A percentile compares a stretch with the other conserved stretches of the same genome.
Conservation (phyloP, 106 monocot genomes). For the Alisma plantagoaquatica region DNA sequence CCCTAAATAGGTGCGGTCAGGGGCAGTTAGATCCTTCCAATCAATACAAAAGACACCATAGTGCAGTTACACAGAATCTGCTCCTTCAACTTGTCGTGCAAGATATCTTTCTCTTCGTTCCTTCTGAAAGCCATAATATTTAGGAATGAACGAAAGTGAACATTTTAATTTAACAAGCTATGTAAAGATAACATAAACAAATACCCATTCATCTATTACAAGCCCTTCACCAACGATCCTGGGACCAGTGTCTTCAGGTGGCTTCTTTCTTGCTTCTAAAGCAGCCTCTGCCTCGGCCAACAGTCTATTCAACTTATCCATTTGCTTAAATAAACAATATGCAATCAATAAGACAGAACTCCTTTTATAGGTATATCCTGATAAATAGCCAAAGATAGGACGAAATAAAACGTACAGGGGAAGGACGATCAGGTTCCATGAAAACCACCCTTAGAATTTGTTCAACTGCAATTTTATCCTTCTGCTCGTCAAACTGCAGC, state of each 20-base stretch:
- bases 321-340: slow-evolving; percentile 57
- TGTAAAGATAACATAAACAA: background rate
- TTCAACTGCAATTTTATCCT: slow-evolving; percentile 82
- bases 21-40: too few relatives aligned
- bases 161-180: too few relatives aligned
- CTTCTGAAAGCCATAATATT: too few relatives aligned
- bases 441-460: slow-evolving; percentile 80
- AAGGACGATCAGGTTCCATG: slow-evolving; percentile 42
- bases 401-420: slow-evolving; percentile 34
- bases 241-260: slow-evolving; percentile 57
- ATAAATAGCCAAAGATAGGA: background rate
- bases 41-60: too few relatives aligned
- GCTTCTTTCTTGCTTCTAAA: slow-evolving; percentile 69
- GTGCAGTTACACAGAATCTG: slow-evolving; percentile 67
- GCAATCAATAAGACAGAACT: too few relatives aligned
- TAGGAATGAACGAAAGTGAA: too few relatives aligned
- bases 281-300: slow-evolving; percentile 80
- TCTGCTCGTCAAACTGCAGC: slow-evolving; percentile 90
- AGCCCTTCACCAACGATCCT: slow-evolving; percentile 79
- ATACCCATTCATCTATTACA: slow-evolving; percentile 96
- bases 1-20: too few relatives aligned
- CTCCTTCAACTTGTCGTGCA: slow-evolving; percentile 78
- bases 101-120: slow-evolving; percentile 89
- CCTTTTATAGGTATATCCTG: too few relatives aligned
- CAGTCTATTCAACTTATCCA: slow-evolving; percentile 72